A percentile compares a stretch with the other conserved stretches of the same genome.
Evolutionary conservation across 257 asterid species (phyloP).

Genomic region (Solanum chilense): DNA sequence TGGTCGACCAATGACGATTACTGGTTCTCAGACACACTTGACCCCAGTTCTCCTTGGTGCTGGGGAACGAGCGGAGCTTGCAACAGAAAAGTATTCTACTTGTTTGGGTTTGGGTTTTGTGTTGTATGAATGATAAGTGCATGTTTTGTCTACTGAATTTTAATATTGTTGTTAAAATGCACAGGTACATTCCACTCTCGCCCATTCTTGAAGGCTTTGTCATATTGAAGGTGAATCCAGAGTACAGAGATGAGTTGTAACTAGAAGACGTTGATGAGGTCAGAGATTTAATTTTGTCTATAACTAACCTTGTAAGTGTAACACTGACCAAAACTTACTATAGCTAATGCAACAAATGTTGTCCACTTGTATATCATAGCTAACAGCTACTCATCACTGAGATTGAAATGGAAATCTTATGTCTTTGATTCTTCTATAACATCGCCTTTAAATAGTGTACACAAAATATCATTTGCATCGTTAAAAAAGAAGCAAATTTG

Average conservation of each 20-base stretch:
- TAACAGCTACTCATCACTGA: background rate
- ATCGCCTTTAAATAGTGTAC: background rate
- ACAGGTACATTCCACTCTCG: conserved; percentile 82
- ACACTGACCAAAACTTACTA: background rate
- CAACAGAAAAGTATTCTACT: conserved; percentile 62
- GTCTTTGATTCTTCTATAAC: background rate
- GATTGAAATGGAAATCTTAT: background rate
- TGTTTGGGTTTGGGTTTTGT: no score
- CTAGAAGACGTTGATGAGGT: background rate
- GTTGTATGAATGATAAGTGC: background rate
- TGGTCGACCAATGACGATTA: conserved; percentile 91
- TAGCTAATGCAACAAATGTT: background rate
- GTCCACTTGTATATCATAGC: background rate
- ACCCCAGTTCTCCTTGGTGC: conserved; percentile 88
- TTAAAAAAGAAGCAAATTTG: background rate
- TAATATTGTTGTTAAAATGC: conserved; percentile 1
- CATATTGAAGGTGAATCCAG: conserved; percentile 84
- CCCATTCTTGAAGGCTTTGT: conserved; percentile 96
- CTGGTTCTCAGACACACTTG: conserved; percentile 90
- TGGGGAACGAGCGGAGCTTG: conserved; percentile 96
- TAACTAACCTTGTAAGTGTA: background rate
- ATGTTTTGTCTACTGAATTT: background rate
- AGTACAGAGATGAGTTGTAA: conserved; percentile 33
- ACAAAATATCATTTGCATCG: background rate
- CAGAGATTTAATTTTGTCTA: background rate